Evolutionary conservation across 768 basidiomycete genomes (phyloP), one percentile per base, ranked within the genome.

Genomic region (Boletus rubescentipes): DNA sequence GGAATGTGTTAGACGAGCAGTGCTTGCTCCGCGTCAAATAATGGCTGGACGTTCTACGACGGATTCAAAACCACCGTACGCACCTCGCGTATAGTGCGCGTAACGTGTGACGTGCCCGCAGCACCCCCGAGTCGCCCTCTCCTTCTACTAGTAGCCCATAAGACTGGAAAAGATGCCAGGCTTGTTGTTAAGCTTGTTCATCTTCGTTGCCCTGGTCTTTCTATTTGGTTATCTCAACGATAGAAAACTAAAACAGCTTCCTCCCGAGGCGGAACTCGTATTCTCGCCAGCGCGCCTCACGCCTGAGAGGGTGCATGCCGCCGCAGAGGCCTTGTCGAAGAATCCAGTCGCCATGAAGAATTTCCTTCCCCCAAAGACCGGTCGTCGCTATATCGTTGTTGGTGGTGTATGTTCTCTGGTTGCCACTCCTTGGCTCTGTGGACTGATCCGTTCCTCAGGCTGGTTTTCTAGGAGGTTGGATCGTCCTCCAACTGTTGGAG

Each of bases 401-500:
- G 89, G 89, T 51, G 89, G 89, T 60, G 87, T 87, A 64, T 57
- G 81, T 79, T 40, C 37, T 20, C 8, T 26, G 15, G 14, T 8
- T 47, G 23, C 30, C 47, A 37, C 41, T 9, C 10, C 1, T 5
- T 42, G 14, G 3, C 26, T 31, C 35, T 6, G 29, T n/a, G 18
- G 21, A 10, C 47, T 46, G 23, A 59, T 35, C 34, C 1, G 46
- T 11, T 29, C 23, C 26, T 43, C 32, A 89, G 88, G 81, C 83
- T 5, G 89, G 89, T 1, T 89, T 90, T 54, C 68, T 90, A 4
- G 89, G 89, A 12, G 86, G 87, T 8, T 91, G 89, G 89, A 84
- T 91, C 35, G 83, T 86, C 4, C 73, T 82, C 0, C 82, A 87
- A 40, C 73, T 91, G 2, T 54, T 91, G 4, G 75, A 83, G 47